Evolutionary conservation across 345 rosid genomes (phyloP), one percentile per base, ranked within the genome.

Genomic region (Camelina laxa): DNA sequence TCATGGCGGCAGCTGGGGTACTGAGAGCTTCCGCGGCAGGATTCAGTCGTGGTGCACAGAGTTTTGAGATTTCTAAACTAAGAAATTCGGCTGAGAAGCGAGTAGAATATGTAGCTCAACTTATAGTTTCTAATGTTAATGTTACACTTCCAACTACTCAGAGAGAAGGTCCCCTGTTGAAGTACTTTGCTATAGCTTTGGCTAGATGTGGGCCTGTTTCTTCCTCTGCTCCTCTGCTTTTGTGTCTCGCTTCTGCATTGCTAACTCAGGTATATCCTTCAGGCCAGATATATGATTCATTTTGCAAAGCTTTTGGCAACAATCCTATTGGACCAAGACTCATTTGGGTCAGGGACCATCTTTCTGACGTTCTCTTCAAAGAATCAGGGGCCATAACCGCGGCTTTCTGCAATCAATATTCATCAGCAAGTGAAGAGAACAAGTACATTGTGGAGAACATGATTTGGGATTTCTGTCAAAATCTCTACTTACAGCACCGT

Each of bases 301-400:
- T 95, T 68, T 81, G 81, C 53, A 69, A 81, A 38, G 60, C 51
- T 72, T 49, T 73, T 24, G 58, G 38, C 58, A 75, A 76, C 38
- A 55, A 64, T 75, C 70, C 78, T 16, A 59, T 75, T 75, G 72
- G 53, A 65, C 47, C 83, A 61, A 73, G 51, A 65, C 63, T 69
- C 53, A 50, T 51, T 41, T 83, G 82, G 84, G 77, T 86, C 56
- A 86, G 75, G 64, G 83, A 81, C 45, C 99, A 90, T 76, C 49
- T 87, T 54, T 79, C 82, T 72, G 84, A 86, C 70, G 78, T 83
- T 76, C 63, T 78, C 55, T 89, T 92, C 69, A 92, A 82, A 71
- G 99, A 95, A 80, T 92, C 92, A 20, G 99, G 98, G 75, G 80
- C 84, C 48, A 75, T 87, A 75, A 83, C 88, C 55, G 87, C 89